These are phyloP conservation scores for Parastagonospora avenae DNA, from an alignment of 2,329 filamentous ascomycete species.

Conservation along the genomic window DNA sequence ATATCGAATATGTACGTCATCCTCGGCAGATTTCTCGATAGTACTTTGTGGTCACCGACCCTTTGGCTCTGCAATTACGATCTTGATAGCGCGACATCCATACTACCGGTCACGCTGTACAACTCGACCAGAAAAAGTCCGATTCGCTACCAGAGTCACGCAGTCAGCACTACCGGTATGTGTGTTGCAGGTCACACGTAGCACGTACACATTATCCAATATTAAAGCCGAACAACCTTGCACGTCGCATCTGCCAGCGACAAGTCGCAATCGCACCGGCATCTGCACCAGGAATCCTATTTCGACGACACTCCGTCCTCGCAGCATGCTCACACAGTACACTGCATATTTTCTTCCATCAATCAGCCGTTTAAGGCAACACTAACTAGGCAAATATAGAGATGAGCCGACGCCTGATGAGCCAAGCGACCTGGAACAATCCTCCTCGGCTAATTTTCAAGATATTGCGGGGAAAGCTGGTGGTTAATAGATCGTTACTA, in stretches of 20 bases:
- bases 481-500: neutral
- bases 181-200: constrained; percentile 3
- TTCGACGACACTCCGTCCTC: neutral
- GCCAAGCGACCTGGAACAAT: neutral
- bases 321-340: neutral
- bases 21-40: neutral
- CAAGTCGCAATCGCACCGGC: neutral
- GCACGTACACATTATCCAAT: constrained; percentile 10
- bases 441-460: constrained; percentile 5
- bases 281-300: neutral
- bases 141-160: constrained; percentile 8
- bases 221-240: constrained; percentile 13
- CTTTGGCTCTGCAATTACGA: too few relatives aligned
- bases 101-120: too few relatives aligned
- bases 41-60: too few relatives aligned
- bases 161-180: too few relatives aligned
- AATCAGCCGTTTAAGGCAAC: neutral
- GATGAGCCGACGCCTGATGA: neutral
- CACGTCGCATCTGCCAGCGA: neutral
- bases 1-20: neutral
- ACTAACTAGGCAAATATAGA: neutral
- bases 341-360: neutral
- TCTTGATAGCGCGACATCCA: too few relatives aligned
- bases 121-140: neutral
- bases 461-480: constrained; percentile 6